A percentile compares a stretch with the other conserved stretches of the same genome.
Evolutionary conservation across 768 basidiomycete species (phyloP).

Genomic region (Leccinum uliginosum): DNA sequence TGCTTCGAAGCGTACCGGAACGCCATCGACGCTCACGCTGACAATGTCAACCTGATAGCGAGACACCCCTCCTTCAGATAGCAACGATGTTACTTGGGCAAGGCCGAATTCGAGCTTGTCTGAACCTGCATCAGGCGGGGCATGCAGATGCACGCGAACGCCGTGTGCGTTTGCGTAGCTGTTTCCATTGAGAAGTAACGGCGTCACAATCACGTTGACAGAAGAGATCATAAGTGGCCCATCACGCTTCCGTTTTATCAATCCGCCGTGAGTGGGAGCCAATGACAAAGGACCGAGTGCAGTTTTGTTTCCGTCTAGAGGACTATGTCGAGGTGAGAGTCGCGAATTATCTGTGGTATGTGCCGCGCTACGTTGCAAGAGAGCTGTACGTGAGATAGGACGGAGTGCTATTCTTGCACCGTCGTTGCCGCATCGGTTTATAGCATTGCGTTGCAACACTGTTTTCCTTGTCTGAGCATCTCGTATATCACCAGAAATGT

Average conservation of each 20-base stretch:
- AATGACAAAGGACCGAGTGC: slow-evolving; percentile 11
- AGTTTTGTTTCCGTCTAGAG: slow-evolving; percentile 16
- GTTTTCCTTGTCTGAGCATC: slow-evolving; percentile 63
- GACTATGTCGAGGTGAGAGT: slow-evolving; percentile 18
- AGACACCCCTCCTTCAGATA: slow-evolving; percentile 13
- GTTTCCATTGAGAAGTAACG: slow-evolving; percentile 31
- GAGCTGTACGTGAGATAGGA: slow-evolving; percentile 27
- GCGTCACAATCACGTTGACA: slow-evolving; percentile 51
- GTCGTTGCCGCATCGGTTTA: slow-evolving; percentile 57
- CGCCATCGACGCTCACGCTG: slow-evolving; percentile 59
- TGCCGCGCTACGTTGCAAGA: slow-evolving; percentile 18
- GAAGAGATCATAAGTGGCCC: slow-evolving; percentile 61
- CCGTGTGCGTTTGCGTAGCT: slow-evolving; percentile 47
- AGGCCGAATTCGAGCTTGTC: slow-evolving; percentile 78
- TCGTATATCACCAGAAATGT: slow-evolving; percentile 50
- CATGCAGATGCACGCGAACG: slow-evolving; percentile 52
- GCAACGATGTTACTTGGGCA: slow-evolving; percentile 36
- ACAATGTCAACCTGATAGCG: slow-evolving; percentile 46
- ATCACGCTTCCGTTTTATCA: slow-evolving; percentile 41
- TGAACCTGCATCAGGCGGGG: slow-evolving; percentile 54
- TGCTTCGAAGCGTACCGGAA: slow-evolving; percentile 58
- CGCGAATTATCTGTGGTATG: slow-evolving; percentile 18
- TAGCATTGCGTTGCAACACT: slow-evolving; percentile 56
- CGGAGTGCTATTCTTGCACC: slow-evolving; percentile 58
- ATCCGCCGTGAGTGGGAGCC: slow-evolving; percentile 26